These are phyloP conservation scores for Rhizopus sp. DNA, from an alignment of 371 early-diverging fungal species.

Conservation along the genomic window DNA sequence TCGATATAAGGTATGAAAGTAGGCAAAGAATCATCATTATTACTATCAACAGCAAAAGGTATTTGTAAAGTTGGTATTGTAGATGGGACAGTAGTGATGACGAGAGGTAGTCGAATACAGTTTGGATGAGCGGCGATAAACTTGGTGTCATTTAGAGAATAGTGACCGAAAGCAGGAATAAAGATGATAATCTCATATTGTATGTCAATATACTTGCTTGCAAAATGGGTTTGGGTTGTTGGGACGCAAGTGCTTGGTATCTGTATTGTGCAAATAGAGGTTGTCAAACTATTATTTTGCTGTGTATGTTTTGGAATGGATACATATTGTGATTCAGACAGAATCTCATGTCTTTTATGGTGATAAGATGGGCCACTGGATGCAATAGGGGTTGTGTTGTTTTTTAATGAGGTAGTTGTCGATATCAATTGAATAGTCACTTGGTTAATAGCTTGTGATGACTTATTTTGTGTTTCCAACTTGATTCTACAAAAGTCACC, in stretches of 20 bases:
- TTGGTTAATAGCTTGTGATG: conserved; percentile 39
- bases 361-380: conserved; percentile 18
- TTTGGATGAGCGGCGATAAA: conserved; percentile 9
- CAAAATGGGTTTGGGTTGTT: conserved; percentile 32
- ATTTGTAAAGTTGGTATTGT: conserved; percentile 27
- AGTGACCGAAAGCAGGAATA: conserved; percentile 26
- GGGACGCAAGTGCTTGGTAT: conserved; percentile 40
- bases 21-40: conserved; percentile 19
- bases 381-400: conserved; percentile 7
- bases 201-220: conserved; percentile 29
- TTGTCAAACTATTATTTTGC: conserved; percentile 10
- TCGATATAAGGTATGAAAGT: conserved; percentile 34
- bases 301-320: conserved; percentile 30
- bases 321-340: conserved; percentile 32
- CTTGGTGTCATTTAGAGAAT: conserved; percentile 1
- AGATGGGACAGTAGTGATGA: conserved; percentile 39
- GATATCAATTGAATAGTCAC: conserved; percentile 35
- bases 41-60: conserved; percentile 22
- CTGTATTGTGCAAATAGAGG: conserved; percentile 34
- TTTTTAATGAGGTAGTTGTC: conserved; percentile 22
- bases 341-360: conserved; percentile 32
- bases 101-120: conserved; percentile 30
- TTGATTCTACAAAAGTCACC: conserved; percentile 46
- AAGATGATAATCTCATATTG: conserved; percentile 36
- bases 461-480: conserved; percentile 32